Conservation (phyloP, 805 yeast species). For the Saccharomyces kudriavzevii region DNA sequence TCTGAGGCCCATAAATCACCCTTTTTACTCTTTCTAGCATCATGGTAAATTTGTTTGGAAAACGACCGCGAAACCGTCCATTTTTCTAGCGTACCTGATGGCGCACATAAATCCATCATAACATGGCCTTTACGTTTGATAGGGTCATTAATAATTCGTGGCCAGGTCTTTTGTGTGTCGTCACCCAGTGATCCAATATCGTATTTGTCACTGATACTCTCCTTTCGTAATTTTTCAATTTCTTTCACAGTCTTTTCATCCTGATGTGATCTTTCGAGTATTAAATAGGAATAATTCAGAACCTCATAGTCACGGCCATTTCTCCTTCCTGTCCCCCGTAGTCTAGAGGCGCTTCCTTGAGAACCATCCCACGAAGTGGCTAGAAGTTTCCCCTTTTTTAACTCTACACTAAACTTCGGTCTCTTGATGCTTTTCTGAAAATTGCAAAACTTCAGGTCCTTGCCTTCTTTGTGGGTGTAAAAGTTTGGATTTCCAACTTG, state of each 20-base stretch:
- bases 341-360: conserved; percentile 41
- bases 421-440: conserved; percentile 64
- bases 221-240: conserved; percentile 36
- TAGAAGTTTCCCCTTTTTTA: conserved; percentile 71
- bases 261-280: conserved; percentile 50
- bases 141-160: conserved; percentile 68
- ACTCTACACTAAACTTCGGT: conserved; percentile 72
- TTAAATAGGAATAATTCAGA: conserved; percentile 66
- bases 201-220: conserved; percentile 13
- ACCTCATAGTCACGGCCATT: conserved; percentile 62
- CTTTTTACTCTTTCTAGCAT: conserved; percentile 74
- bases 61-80: conserved; percentile 81
- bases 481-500: conserved; percentile 69
- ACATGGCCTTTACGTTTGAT: conserved; percentile 77
- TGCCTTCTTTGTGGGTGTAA: conserved; percentile 48
- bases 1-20: conserved; percentile 86
- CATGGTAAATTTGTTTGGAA: conserved; percentile 71
- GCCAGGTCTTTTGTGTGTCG: conserved; percentile 41
- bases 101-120: conserved; percentile 65
- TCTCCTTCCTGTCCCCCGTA: conserved; percentile 67
- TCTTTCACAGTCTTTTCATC: conserved; percentile 35
- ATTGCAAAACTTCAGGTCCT: conserved; percentile 64
- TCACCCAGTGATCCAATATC: conserved; percentile 21
- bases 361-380: conserved; percentile 63
- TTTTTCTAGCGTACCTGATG: conserved; percentile 71